These are phyloP conservation scores for Pezicula radicicola DNA, from an alignment of 2,329 filamentous ascomycete species.

Conservation along the genomic window DNA sequence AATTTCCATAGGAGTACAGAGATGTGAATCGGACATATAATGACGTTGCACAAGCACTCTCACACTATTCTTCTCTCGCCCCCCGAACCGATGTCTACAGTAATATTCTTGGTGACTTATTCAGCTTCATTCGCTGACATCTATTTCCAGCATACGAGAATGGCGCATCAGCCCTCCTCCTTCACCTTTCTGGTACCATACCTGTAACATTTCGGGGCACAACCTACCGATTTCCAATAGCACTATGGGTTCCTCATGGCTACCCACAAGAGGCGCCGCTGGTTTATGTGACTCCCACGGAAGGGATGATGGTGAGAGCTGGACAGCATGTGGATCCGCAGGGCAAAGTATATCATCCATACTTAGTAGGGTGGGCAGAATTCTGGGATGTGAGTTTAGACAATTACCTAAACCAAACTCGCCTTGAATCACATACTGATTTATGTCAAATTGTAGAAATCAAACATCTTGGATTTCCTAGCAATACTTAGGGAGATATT, in stretches of 20 bases:
- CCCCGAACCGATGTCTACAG: slow-evolving; percentile 95
- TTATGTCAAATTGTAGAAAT: slow-evolving; percentile 58
- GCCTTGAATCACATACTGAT: slow-evolving; percentile 3
- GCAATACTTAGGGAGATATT: slow-evolving; percentile 83
- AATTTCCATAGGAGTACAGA: slow-evolving; percentile 73
- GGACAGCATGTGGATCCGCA: slow-evolving; percentile 95
- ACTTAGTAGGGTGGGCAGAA: slow-evolving; percentile 83
- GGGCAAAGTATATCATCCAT: slow-evolving; percentile 92
- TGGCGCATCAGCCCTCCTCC: slow-evolving; percentile 79
- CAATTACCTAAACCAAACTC: not conserved
- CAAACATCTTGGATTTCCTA: slow-evolving; percentile 78
- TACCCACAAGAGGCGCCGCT: slow-evolving; percentile 87
- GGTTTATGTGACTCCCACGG: slow-evolving; percentile 83
- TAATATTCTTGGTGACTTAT: slow-evolving; percentile 38
- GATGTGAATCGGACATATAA: slow-evolving; percentile 92
- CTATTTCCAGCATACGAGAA: slow-evolving; percentile 72
- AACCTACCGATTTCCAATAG: slow-evolving; percentile 86
- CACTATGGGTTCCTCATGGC: slow-evolving; percentile 87
- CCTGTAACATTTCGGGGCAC: slow-evolving; percentile 89
- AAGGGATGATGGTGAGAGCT: slow-evolving; percentile 83
- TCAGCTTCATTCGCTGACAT: slow-evolving; percentile 17
- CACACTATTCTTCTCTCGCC: slow-evolving; percentile 74
- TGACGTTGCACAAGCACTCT: slow-evolving; percentile 80
- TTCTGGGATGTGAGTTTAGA: slow-evolving; percentile 77
- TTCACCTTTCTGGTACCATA: slow-evolving; percentile 83